Evolutionary conservation across 1,284 basidiomycete genomes (phyloP), one percentile per base, ranked within the genome.

Genomic region (Pseudozyma thailandica): DNA sequence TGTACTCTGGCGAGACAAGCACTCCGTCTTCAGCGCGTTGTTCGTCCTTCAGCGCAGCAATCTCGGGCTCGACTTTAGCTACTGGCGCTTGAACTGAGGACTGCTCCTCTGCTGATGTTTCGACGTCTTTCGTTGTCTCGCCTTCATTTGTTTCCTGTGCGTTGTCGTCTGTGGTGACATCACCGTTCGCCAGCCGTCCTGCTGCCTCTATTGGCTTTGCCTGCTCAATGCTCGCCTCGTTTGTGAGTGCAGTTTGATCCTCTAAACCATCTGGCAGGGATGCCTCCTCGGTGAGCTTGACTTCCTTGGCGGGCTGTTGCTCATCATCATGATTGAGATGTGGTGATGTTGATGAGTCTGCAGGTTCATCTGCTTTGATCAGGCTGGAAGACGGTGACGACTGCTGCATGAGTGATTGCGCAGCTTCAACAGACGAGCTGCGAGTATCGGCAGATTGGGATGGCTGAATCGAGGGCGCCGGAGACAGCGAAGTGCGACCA

Each of bases 351-450:
- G 38, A 28, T 16, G 38, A 16, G 7, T 30, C 30, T 25, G 13
- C 12, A 9, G 39, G 6, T 10, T 33, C 18, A 3, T 10, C 4
- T 31, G 42, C 25, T 6, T n/a, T 13, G 4, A 25, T 9, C 1
- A 49, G 51, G 13, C 33, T 51, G 15, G 63, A 55, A 4, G 52
- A 33, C 13, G 49, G 50, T 25, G 56, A 56, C 1, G 57, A 25
- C 15, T 55, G 28, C 20, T 51, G 38, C 4, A 56, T 45, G 20
- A 55, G 63, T 20, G 21, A 39, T 26, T 66, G 45, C 21, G 63
- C 57, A 33, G 52, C 63, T 4, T 66, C 57, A n/a, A 56, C 57
- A 6, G 55, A 63, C 18, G 55, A 57, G 48, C 44, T 58, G 47
- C 55, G 48, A 33, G 50, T 53, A 50, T 61, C 50, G 15, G 38